These are phyloP conservation scores for Sinapis alba DNA, from an alignment of 441 rosid genomes.

Conservation along the genomic window DNA sequence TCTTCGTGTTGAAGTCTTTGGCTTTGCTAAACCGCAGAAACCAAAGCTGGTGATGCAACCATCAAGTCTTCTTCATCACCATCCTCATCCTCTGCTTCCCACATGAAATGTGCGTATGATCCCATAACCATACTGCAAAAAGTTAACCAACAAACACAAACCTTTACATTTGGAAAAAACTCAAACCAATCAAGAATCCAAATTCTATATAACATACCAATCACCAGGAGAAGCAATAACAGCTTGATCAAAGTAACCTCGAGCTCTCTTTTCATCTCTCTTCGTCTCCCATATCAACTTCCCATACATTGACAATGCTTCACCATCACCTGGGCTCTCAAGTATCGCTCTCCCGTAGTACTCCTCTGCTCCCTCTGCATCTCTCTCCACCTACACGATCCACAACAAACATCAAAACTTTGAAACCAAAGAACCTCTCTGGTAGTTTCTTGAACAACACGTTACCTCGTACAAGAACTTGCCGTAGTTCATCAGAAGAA, in stretches of 20 bases:
- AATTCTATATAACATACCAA: constrained; percentile 49
- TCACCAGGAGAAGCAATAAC: constrained; percentile 68
- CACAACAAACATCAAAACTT: neutral
- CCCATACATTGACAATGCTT: constrained; percentile 68
- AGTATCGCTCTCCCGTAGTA: constrained; percentile 86
- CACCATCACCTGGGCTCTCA: constrained; percentile 79
- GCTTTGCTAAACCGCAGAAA: constrained; percentile 42
- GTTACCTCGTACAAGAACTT: constrained; percentile 66
- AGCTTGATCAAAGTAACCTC: constrained; percentile 74
- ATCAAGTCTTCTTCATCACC: constrained; percentile 36
- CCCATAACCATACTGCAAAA: constrained; percentile 70
- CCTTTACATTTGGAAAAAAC: neutral
- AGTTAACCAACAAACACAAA: neutral
- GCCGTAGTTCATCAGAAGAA: constrained; percentile 76
- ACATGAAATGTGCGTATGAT: constrained; percentile 82
- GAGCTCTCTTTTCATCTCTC: constrained; percentile 64
- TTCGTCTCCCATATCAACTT: constrained; percentile 75
- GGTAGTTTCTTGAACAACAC: neutral
- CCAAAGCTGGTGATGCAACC: constrained; percentile 40
- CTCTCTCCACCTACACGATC: constrained; percentile 68
- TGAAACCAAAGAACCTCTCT: neutral
- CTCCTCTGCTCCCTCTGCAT: constrained; percentile 62
- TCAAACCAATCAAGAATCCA: no score
- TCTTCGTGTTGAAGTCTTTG: constrained; percentile 2
- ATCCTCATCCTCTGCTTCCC: constrained; percentile 72